Conservation (phyloP, 331 rosid species). For the Pyracantha coccinea region DNA sequence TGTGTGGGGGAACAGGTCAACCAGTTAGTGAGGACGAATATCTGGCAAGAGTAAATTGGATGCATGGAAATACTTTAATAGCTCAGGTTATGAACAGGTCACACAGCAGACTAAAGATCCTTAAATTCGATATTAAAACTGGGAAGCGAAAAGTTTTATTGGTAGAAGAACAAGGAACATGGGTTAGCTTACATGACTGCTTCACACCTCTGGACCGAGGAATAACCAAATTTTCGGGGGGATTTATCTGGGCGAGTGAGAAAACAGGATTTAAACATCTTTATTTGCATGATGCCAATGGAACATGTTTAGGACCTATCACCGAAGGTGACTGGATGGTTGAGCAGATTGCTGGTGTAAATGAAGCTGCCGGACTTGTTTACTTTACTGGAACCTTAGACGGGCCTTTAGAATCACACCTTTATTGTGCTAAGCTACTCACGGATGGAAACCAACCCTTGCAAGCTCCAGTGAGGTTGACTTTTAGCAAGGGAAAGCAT, state of each 20-base stretch:
- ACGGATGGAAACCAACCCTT: conserved; percentile 44
- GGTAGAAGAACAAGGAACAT: conserved; percentile 61
- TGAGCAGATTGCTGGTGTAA: conserved; percentile 88
- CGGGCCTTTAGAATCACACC: conserved; percentile 80
- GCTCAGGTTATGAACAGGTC: conserved; percentile 85
- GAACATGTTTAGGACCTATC: conserved; percentile 68
- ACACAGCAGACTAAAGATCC: conserved; percentile 61
- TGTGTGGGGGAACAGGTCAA: conserved; percentile 52
- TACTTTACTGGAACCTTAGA: conserved; percentile 89
- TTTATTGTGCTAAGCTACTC: conserved; percentile 58
- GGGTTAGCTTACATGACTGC: conserved; percentile 89
- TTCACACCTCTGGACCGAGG: conserved; percentile 79
- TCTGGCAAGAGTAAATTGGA: conserved; percentile 91
- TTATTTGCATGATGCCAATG: conserved; percentile 70
- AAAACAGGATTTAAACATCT: conserved; percentile 91
- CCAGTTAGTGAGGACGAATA: conserved; percentile 65
- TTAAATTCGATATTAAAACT: conserved; percentile 65
- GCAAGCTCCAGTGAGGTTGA: conserved; percentile 67
- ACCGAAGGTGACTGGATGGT: conserved; percentile 99
- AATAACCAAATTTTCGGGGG: conserved; percentile 58
- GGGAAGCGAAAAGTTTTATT: conserved; percentile 54
- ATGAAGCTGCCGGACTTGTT: conserved; percentile 70
- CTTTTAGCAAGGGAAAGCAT: conserved; percentile 76
- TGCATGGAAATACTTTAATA: conserved; percentile 61
- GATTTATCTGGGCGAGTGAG: conserved; percentile 97